A percentile compares a stretch with the other conserved stretches of the same genome.
phyloP scores from a whole-genome alignment of 768 basidiomycete genomes.

The Bullera alba region DNA sequence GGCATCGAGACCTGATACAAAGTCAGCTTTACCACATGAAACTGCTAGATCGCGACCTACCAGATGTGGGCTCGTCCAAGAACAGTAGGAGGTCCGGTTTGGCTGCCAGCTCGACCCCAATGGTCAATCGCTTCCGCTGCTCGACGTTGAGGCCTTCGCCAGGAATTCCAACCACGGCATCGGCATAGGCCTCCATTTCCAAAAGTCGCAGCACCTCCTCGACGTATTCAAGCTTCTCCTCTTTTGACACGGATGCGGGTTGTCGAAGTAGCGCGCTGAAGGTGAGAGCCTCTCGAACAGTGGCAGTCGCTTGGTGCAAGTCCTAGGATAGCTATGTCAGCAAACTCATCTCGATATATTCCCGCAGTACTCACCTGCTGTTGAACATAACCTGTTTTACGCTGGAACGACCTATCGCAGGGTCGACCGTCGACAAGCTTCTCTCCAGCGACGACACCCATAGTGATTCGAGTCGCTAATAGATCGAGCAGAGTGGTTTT shows the following conservation, averaged over 20 bases:
- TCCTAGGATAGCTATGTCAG: slow-evolving; percentile 14
- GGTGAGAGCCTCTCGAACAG: slow-evolving; percentile 49
- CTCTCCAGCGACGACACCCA: slow-evolving; percentile 50
- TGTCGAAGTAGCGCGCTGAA: slow-evolving; percentile 49
- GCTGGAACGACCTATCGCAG: slow-evolving; percentile 48
- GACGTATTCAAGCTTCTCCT: slow-evolving; percentile 48
- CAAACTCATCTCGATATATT: neutral
- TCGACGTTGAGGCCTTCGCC: slow-evolving; percentile 45
- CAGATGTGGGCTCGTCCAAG: slow-evolving; percentile 52
- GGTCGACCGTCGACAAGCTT: slow-evolving; percentile 49
- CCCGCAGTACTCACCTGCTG: slow-evolving; percentile 39
- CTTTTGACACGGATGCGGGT: slow-evolving; percentile 39
- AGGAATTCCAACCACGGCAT: slow-evolving; percentile 44
- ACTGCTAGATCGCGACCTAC: too few species aligned
- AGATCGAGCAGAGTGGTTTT: slow-evolving; percentile 46
- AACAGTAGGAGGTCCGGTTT: slow-evolving; percentile 49
- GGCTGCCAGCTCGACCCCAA: slow-evolving; percentile 49
- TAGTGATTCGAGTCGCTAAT: slow-evolving; percentile 44
- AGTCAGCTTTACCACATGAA: too few species aligned
- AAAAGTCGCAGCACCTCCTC: slow-evolving; percentile 49
- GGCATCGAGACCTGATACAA: slow-evolving; percentile 65
- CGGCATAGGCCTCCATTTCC: slow-evolving; percentile 45
- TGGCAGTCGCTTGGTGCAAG: slow-evolving; percentile 45
- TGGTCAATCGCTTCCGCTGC: slow-evolving; percentile 30
- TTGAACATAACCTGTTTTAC: slow-evolving; percentile 49